Evolutionary conservation across 2,329 filamentous ascomycete species (phyloP), one percentile per base, ranked within the genome.

Genomic region (Talaromyces piceae): DNA sequence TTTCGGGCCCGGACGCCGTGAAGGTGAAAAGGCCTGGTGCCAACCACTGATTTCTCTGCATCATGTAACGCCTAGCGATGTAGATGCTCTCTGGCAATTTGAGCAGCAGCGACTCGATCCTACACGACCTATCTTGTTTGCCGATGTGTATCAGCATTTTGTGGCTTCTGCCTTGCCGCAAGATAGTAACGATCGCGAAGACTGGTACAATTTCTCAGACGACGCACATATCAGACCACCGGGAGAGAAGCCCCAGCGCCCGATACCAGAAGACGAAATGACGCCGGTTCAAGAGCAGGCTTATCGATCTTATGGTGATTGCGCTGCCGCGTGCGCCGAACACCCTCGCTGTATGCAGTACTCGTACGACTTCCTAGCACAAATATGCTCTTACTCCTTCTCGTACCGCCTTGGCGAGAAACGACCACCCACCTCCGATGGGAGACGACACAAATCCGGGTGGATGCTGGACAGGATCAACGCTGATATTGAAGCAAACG

Each of bases 11-110:
- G 57, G 44, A 16, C 57, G 54, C 37, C 46, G 47, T 18, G 41
- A 41, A 3, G 54, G 51, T 2, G 44, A 50, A 3, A 68, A 63
- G 8, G 75, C 78, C 54, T 81, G 78, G 77, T 81, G 78, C 54
- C 74, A 80, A 58, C 77, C 78, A 4, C 69, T 79, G n/a, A 60
- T 81, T 37, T 79, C 77, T 3, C 78, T 81, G 75, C 77, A 80
- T 57, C 76, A 79, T 57, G 72, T 81, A 62, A 72, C 73, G 44
- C 68, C 76, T 7, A 72, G 77, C 56, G 77, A 81, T 58, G 70
- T 79, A 43, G 76, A 54, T 27, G 51, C 57, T 9, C 68, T 79
- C 28, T 81, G 77, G 75, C 71, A 77, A 50, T 80, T 73, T 52
- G 78, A 81, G 59, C 71, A 78, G 60, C 61, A 63, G 28, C 68